Evolutionary conservation across 2,329 filamentous ascomycete species (phyloP).

Genomic region (Trichophaea hybrida): DNA sequence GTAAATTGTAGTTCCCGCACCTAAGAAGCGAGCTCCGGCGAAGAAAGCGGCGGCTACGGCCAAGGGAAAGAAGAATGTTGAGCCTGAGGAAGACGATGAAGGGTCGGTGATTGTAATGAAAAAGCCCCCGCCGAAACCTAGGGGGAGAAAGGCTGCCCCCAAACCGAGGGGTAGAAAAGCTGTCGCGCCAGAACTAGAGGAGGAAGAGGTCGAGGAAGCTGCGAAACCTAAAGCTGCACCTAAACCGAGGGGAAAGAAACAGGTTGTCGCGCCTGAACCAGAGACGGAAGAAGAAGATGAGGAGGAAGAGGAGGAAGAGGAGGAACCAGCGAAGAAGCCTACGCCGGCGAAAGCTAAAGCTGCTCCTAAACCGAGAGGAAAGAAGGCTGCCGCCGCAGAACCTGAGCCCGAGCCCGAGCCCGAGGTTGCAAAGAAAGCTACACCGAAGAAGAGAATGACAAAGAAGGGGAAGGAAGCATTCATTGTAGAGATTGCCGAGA

Average conservation of each 20-base stretch:
- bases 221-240: background rate
- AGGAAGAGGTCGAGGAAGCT: background rate
- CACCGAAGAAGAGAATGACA: background rate
- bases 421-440: background rate
- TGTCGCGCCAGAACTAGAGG: background rate
- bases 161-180: background rate
- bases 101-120: conserved; percentile 1
- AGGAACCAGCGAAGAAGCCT: background rate
- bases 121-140: background rate
- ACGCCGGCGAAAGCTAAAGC: background rate
- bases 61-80: conserved; percentile 7
- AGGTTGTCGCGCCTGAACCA: background rate
- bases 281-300: background rate
- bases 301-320: background rate
- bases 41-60: background rate
- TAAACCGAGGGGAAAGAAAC: background rate
- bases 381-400: background rate
- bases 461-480: conserved; percentile 15
- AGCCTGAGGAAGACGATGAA: background rate
- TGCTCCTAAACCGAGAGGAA: background rate
- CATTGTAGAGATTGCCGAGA: conserved; percentile 19
- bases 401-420: background rate
- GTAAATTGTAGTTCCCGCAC: background rate
- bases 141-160: background rate
- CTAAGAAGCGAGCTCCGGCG: background rate